A percentile compares a stretch with the other conserved stretches of the same genome.
phyloP scores from a whole-genome alignment of 495 filamentous ascomycete species.

The Stereocaulon alpinum region DNA sequence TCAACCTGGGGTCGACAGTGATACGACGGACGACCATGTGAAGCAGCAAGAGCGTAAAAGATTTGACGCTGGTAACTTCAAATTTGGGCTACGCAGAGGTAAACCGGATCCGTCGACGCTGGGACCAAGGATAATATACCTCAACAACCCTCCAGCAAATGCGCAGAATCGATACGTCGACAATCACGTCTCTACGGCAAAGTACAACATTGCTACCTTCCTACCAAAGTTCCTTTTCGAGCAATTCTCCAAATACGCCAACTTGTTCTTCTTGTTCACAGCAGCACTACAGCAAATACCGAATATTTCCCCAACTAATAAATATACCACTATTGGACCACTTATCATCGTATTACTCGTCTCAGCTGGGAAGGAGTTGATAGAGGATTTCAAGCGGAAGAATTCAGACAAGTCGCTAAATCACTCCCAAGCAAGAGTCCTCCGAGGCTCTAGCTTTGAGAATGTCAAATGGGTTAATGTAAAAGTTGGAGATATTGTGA shows the following conservation, averaged over 20 bases:
- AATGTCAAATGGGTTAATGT: conserved; percentile 91
- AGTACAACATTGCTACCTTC: conserved; percentile 95
- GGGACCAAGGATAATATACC: conserved; percentile 84
- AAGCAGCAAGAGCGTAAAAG: conserved; percentile 42
- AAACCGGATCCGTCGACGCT: conserved; percentile 82
- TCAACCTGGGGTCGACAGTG: conserved; percentile 31
- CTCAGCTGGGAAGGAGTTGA: conserved; percentile 86
- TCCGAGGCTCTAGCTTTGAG: conserved; percentile 76
- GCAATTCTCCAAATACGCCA: conserved; percentile 98
- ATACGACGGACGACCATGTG: conserved; percentile 26
- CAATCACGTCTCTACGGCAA: conserved; percentile 95
- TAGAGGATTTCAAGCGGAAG: conserved; percentile 90
- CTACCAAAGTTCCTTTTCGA: conserved; percentile 96
- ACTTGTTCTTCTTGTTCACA: conserved; percentile 98
- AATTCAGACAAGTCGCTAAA: conserved; percentile 81
- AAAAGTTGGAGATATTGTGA: conserved; percentile 83
- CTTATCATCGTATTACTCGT: conserved; percentile 80
- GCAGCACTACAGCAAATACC: conserved; percentile 93
- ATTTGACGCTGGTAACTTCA: conserved; percentile 65
- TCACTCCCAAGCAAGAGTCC: conserved; percentile 71
- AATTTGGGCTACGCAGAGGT: conserved; percentile 82
- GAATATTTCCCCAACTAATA: conserved; percentile 85
- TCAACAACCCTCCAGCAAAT: conserved; percentile 97
- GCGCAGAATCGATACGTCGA: conserved; percentile 76
- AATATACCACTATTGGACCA: conserved; percentile 91